These are phyloP conservation scores for Anacardium occidentale DNA, from an alignment of 345 rosid species.

Conservation along the genomic window DNA sequence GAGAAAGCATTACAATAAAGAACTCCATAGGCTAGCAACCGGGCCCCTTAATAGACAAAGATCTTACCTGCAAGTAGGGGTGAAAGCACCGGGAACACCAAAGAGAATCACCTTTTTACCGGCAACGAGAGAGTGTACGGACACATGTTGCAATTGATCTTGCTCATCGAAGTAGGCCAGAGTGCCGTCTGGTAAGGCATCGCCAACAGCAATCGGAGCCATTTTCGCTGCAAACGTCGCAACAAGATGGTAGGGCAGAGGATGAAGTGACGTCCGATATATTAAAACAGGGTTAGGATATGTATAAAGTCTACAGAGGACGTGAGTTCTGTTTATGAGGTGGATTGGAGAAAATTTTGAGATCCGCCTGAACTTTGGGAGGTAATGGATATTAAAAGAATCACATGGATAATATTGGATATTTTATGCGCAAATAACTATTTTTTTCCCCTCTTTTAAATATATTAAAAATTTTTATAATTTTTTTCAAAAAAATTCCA, in stretches of 20 bases:
- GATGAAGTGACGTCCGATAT: accelerated
- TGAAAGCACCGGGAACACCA: conserved; percentile 99
- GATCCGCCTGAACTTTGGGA: conserved; percentile 11
- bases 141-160: conserved; percentile 72
- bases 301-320: neutral
- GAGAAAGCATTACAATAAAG: neutral
- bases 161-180: conserved; percentile 84
- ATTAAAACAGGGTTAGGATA: neutral
- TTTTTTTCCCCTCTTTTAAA: too few species aligned
- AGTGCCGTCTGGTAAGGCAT: conserved; percentile 68
- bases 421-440: too few species aligned
- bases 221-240: conserved; percentile 18
- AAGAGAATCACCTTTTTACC: conserved; percentile 82
- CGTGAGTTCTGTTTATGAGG: neutral
- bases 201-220: conserved; percentile 91
- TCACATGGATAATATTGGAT: too few species aligned
- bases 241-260: neutral
- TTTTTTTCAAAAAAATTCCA: too few species aligned
- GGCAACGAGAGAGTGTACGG: conserved; percentile 77
- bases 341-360: conserved; percentile 10
- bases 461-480: too few species aligned
- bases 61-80: conserved; percentile 93
- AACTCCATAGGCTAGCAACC: too few species aligned
- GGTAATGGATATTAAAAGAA: too few species aligned
- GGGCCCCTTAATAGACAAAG: too few species aligned